These are phyloP conservation scores for Micractinium conductrix DNA, from an alignment of 139 green algal genomes.

Conservation along the genomic window DNA sequence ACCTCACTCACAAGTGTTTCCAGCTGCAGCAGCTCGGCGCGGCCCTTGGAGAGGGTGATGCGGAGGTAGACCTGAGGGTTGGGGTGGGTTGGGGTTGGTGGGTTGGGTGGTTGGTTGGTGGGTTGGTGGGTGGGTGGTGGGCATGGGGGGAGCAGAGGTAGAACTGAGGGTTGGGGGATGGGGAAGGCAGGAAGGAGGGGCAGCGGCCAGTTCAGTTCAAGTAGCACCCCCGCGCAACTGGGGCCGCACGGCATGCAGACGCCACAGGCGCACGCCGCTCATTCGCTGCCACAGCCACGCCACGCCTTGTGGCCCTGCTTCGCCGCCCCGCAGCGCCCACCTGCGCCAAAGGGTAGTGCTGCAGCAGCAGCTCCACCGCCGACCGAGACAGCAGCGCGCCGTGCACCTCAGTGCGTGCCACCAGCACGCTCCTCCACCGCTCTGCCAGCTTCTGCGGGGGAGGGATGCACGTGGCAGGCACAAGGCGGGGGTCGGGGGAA, in stretches of 20 bases:
- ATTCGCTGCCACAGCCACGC: too few relatives aligned
- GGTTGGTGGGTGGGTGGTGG: too few relatives aligned
- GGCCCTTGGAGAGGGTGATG: not conserved
- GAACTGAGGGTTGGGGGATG: too few relatives aligned
- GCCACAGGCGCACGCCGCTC: too few relatives aligned
- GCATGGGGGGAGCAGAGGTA: not conserved
- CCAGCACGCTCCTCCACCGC: not conserved
- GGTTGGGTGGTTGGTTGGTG: too few relatives aligned
- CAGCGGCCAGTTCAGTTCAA: not conserved
- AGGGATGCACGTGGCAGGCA: not conserved
- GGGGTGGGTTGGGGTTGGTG: too few relatives aligned
- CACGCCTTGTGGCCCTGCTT: too few relatives aligned
- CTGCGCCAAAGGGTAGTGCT: slow-evolving; percentile 29
- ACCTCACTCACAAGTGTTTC: too few relatives aligned
- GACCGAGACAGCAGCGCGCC: slow-evolving; percentile 10
- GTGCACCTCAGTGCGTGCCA: slow-evolving; percentile 24
- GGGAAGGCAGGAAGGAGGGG: not conserved
- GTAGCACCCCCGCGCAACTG: not conserved
- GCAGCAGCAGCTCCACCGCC: slow-evolving; percentile 26
- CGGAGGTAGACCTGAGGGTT: not conserved
- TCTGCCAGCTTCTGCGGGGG: slow-evolving; percentile 5
- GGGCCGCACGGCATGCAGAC: not conserved
- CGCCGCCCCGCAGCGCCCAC: not conserved
- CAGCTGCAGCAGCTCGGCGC: not conserved
- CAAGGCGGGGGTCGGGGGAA: too few relatives aligned